Evolutionary conservation across 1,284 basidiomycete species (phyloP), one percentile per base, ranked within the genome.

Genomic region (Anthracocystis panici-leucophaei): DNA sequence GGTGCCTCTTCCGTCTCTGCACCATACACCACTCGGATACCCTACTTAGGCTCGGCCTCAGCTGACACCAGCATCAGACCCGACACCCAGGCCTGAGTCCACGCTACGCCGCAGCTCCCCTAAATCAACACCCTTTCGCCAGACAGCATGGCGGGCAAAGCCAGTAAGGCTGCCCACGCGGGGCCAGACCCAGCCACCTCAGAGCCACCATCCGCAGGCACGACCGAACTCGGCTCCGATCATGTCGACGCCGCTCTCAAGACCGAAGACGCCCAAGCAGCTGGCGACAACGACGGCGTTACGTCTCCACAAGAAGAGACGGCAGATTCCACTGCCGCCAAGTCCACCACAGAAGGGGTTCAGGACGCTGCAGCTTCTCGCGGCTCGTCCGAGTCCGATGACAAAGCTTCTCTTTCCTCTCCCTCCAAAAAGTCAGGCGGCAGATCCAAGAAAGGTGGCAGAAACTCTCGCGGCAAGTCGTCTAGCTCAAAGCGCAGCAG

Each of bases 401-500:
- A 70, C 50, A 75, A 71, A 38, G 31, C 44, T 11, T 42, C 14
- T 54, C 48, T 42, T 16, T 51, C 63, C 9, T 69, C 66, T 3
- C 53, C 74, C 5, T 64, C 65, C 27, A 76, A 68, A 31, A 72
- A 63, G 45, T 35, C 57, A 5, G 25, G 57, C 11, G 54, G 51
- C 55, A 65, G 60, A 48, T 62, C 68, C 5, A 75, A 71, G 56
- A 75, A 71, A 48, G 63, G 59, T n/a, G 35, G 53, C 57, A 67
- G 61, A 27, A 59, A 0, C 41, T 75, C 66, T 9, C 66, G 65
- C 10, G 60, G 59, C 62, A 66, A 66, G 51, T 59, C 65, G 6
- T 12, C 50, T 14, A 58, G 64, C 56, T 68, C 68, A 6, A 75
- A 71, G 51, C 57, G 65, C 35, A 67, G 61, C 56, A 76, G 61